Percentiles rank a stretch among this genome's conserved stretches.
Conservation (phyloP, 306 rosid species). For the Fagus crenata region DNA sequence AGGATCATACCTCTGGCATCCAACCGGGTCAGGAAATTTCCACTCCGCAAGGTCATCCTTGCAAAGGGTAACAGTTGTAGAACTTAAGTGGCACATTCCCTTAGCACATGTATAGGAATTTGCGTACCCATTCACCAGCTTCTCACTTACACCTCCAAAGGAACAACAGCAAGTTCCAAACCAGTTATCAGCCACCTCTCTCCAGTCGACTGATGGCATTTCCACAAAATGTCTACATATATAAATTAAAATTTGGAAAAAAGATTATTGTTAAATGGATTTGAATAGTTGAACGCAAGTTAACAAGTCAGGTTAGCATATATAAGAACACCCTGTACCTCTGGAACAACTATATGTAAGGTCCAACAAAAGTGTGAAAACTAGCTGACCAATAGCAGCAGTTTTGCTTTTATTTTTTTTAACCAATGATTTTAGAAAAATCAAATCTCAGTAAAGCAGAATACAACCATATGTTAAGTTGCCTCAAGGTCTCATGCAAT, state of each 20-base stretch:
- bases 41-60: slow-evolving; percentile 71
- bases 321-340: not conserved
- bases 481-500: no score
- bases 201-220: slow-evolving; percentile 93
- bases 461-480: no score
- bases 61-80: slow-evolving; percentile 61
- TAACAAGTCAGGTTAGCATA: not conserved
- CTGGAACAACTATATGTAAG: not conserved
- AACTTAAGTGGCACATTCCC: slow-evolving; percentile 66
- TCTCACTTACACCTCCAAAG: slow-evolving; percentile 90
- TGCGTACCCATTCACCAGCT: slow-evolving; percentile 70
- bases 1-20: slow-evolving; percentile 25
- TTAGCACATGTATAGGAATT: slow-evolving; percentile 53
- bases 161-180: slow-evolving; percentile 91
- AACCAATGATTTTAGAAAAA: no score
- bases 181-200: slow-evolving; percentile 97
- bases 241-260: not conserved
- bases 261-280: slow-evolving; percentile 6
- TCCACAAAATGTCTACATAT: slow-evolving; percentile 69
- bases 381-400: not conserved
- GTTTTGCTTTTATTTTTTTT: no score
- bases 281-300: not conserved
- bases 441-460: no score
- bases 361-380: not conserved
- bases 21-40: slow-evolving; percentile 38